Conservation (phyloP, 2,329 filamentous ascomycete species). For the Hypoxylon sp. region DNA sequence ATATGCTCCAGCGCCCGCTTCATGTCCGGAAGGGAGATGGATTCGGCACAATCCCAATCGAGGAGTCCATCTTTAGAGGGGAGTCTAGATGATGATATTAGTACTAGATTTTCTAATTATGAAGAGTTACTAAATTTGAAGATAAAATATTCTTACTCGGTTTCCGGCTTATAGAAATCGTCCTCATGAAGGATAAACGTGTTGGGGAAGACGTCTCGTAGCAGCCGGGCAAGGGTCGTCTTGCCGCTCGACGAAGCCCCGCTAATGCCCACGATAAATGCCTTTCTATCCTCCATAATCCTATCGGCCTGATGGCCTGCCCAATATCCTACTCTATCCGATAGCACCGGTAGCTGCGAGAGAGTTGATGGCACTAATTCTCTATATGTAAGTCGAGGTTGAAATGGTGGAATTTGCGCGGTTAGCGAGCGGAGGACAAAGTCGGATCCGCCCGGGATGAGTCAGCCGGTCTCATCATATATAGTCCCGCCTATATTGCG, state of each 20-base stretch:
- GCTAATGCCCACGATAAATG: constrained; percentile 83
- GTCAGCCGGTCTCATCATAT: constrained; percentile 28
- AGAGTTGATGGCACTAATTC: neutral
- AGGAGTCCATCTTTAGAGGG: constrained; percentile 73
- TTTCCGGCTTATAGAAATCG: constrained; percentile 91
- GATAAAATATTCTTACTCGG: constrained; percentile 65
- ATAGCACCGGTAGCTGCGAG: neutral
- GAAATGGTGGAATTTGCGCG: constrained; percentile 24
- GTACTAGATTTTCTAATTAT: neutral
- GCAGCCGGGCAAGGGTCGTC: constrained; percentile 88
- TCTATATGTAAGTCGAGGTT: constrained; percentile 15
- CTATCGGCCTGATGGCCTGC: constrained; percentile 27
- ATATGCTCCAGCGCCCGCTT: constrained; percentile 78
- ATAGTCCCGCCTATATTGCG: neutral
- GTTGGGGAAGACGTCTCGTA: constrained; percentile 84
- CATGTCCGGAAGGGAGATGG: constrained; percentile 80
- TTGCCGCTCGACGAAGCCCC: constrained; percentile 95
- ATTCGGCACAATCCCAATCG: constrained; percentile 93
- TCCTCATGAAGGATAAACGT: constrained; percentile 93
- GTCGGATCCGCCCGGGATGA: constrained; percentile 38
- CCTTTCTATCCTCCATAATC: constrained; percentile 56
- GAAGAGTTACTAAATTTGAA: neutral
- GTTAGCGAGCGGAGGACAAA: constrained; percentile 27
- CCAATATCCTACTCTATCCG: neutral
- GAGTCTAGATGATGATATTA: constrained; percentile 58